Percentiles rank a stretch among this genome's conserved stretches.
phyloP scores from a whole-genome alignment of 1,284 basidiomycete species.

The Rhodotorula sp. region DNA sequence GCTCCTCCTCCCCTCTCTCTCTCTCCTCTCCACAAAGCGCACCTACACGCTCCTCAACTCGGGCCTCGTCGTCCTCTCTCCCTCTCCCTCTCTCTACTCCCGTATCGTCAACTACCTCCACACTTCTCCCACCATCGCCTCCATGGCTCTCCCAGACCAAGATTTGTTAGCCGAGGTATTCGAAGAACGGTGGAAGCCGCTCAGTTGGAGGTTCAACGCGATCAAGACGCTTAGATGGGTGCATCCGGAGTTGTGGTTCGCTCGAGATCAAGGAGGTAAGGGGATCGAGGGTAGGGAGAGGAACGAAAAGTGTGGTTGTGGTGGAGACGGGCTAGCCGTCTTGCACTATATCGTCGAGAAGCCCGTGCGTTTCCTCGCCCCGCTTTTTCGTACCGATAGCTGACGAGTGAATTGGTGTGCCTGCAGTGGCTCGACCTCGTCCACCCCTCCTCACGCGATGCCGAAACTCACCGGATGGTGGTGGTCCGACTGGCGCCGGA shows the following conservation, averaged over 20 bases:
- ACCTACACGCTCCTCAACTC: constrained; percentile 17
- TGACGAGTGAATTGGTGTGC: background rate
- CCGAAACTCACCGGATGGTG: constrained; percentile 16
- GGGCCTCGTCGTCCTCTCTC: constrained; percentile 13
- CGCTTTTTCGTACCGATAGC: background rate
- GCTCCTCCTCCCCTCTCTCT: background rate
- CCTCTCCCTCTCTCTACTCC: background rate
- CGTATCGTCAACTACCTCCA: constrained; percentile 9
- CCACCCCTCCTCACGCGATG: background rate
- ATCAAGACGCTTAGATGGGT: constrained; percentile 21
- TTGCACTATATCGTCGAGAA: constrained; percentile 24
- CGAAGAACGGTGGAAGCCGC: background rate
- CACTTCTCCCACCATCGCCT: constrained; percentile 10
- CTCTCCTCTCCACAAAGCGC: background rate
- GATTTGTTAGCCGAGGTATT: constrained; percentile 18
- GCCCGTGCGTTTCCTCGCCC: constrained; percentile 1
- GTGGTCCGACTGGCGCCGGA: constrained; percentile 9
- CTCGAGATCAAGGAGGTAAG: background rate
- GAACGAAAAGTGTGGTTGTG: background rate
- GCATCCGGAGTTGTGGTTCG: constrained; percentile 14
- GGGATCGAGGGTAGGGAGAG: constrained; percentile 3
- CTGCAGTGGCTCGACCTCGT: constrained; percentile 12
- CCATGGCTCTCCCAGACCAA: constrained; percentile 13
- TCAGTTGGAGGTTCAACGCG: constrained; percentile 16
- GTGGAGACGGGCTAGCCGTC: background rate